Evolutionary conservation across 208 protist genomes (phyloP), one percentile per base, ranked within the genome.

Genomic region (Naegleria fowleri): DNA sequence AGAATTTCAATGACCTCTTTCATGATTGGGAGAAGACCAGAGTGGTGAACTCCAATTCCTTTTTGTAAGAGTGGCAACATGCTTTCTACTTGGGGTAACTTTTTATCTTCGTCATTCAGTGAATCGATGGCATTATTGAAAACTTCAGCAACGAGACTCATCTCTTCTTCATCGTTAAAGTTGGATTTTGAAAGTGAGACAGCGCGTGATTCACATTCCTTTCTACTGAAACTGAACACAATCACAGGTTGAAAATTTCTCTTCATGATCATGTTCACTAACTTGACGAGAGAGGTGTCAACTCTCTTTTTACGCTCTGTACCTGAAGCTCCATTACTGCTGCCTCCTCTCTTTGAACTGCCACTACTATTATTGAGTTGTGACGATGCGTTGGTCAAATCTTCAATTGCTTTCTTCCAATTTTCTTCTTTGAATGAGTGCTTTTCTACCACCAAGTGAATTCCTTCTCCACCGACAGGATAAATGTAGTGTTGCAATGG

Each of bases 1-100:
- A 99, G 96, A 92, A 99, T 98, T 94, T 99, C 99, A 84, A 99
- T 99, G 7, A 99, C 95, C 92, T 99, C 99, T 92, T 99, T 99
- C 0, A 99, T 93, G 43, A 99, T 98, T 15, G 99, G 99, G 36
- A 99, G 95, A 0, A 99, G 93, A 25, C 99, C 99, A n/a, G 96
- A 97, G 94, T 99, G 99, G 94, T 99, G 99, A 88, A 99, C 99
- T 86, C 98, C 99, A 79, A 99, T 98, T 86, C 99, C 99, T 48
- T 98, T 96, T 91, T 97, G 96, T 33, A 99, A 94, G 5, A 99
- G 94, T 36, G 97, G 97, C n/a, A 98, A 93, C 67, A 99, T 95
- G 92, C 98, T 93, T 91, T 97, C 96, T 83, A 99, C 97, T 76
- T 97, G 96, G 29, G 97, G 96, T 19, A 99, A 94, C 90, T 95